Evolutionary conservation across 805 yeast species (phyloP), one percentile per base, ranked within the genome.

Genomic region (Candida orba): DNA sequence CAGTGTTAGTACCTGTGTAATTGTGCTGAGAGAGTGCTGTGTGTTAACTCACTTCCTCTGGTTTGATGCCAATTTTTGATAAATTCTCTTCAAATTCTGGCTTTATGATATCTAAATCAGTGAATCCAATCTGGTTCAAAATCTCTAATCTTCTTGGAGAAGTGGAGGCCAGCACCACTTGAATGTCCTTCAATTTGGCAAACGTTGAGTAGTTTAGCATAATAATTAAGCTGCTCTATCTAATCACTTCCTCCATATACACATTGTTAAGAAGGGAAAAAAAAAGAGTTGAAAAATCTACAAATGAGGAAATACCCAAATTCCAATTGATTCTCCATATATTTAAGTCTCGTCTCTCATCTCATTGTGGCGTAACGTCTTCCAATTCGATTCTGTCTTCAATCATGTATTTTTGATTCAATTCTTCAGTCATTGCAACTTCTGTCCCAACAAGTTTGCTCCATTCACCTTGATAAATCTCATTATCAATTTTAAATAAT

Each of bases 91-190:
- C 83, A 56, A 88, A 91, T 9, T 75, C 66, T 1, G 96, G 84
- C 17, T 79, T 77, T 13, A 74, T 60, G 0, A 84, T 66, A 23
- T 61, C 63, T 12, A 71, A 53, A 8, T 75, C 57, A 0, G 58
- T 39, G 32, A 84, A 62, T 0, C 81, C 81, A 59, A 84, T 60
- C 51, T 82, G 78, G 6, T 61, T 56, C 25, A 93, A 55, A n/a
- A 93, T 82, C 44, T 85, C 86, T 42, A 67, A 63, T 45, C 99
- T 67, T 47, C 96, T 71, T 3, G 95, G 91, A 0, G 97, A 90
- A 1, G 84, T 74, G 3, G 96, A 87, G 0, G 95, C 96, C 7
- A 91, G 69, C 6, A 87, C 66, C 23, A 90, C 44, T 27, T 53
- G 46, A 42, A 45, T 49, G 10, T 36, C 12, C 9, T 48, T 46